Conservation (phyloP, 2,329 filamentous ascomycete genomes). For the Ilyonectria robusta region DNA sequence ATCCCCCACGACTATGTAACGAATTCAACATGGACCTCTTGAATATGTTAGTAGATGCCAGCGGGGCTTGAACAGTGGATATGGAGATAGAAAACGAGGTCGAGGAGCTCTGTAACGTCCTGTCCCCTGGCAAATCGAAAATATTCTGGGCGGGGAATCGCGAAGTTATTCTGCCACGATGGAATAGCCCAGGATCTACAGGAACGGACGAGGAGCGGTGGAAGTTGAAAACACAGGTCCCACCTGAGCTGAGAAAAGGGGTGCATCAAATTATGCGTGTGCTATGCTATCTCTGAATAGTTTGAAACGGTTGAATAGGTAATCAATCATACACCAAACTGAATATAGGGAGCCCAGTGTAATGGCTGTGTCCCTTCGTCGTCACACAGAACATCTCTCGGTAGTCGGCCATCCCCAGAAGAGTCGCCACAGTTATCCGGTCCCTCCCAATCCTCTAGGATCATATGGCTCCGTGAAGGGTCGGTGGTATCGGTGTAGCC, state of each 20-base stretch:
- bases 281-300: not conserved
- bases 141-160: no score
- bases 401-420: not conserved
- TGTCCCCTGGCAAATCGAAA: no score
- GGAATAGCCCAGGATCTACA: no score
- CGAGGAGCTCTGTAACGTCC: no score
- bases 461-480: not conserved
- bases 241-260: not conserved
- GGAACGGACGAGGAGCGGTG: no score
- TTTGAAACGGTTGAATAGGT: not conserved
- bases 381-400: not conserved
- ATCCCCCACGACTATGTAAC: no score
- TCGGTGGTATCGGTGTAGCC: not conserved
- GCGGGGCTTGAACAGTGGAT: no score
- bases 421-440: not conserved
- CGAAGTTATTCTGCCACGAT: no score
- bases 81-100: no score
- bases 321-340: not conserved
- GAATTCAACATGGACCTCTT: no score
- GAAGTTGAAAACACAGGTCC: not conserved
- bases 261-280: not conserved
- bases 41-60: no score
- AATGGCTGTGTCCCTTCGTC: not conserved
- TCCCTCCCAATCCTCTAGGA: not conserved
- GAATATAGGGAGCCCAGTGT: not conserved